A percentile compares a stretch with the other conserved stretches of the same genome.
These are phyloP conservation scores for Conoideocrella luteorostrata DNA, from an alignment of 2,329 filamentous ascomycete genomes.

Conservation along the genomic window DNA sequence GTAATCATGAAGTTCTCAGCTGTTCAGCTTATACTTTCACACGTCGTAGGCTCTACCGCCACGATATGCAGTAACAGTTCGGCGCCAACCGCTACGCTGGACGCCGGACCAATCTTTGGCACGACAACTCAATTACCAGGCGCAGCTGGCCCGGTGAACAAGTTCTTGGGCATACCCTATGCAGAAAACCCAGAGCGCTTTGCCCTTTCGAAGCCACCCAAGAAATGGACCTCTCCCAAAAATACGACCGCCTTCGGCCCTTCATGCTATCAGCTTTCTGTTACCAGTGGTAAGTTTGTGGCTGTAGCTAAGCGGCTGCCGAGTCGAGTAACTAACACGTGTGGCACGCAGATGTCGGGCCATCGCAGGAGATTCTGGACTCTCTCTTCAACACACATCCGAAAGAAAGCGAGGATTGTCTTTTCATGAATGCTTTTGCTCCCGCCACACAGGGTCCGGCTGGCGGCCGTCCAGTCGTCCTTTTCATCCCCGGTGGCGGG, in stretches of 20 bases:
- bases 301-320: too few species aligned
- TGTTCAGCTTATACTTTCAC: neutral
- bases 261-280: constrained; percentile 15
- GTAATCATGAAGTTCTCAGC: neutral
- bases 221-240: constrained; percentile 11
- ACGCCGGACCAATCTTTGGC: constrained; percentile 14
- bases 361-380: constrained; percentile 14
- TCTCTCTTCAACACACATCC: constrained; percentile 14
- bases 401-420: constrained; percentile 21
- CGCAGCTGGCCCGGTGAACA: constrained; percentile 12
- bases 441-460: constrained; percentile 8
- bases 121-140: constrained; percentile 12
- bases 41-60: neutral
- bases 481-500: constrained; percentile 21
- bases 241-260: constrained; percentile 12
- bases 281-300: constrained; percentile 12
- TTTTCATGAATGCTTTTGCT: constrained; percentile 22
- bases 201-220: constrained; percentile 8
- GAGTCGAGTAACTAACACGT: neutral
- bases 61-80: too few species aligned
- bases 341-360: constrained; percentile 13
- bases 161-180: constrained; percentile 18
- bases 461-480: constrained; percentile 14
- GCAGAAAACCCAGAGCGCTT: constrained; percentile 14
- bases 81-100: constrained; percentile 11